These are phyloP conservation scores for Sugiyamaella sp. DNA, from an alignment of 1,139 yeast genomes.

Conservation along the genomic window DNA sequence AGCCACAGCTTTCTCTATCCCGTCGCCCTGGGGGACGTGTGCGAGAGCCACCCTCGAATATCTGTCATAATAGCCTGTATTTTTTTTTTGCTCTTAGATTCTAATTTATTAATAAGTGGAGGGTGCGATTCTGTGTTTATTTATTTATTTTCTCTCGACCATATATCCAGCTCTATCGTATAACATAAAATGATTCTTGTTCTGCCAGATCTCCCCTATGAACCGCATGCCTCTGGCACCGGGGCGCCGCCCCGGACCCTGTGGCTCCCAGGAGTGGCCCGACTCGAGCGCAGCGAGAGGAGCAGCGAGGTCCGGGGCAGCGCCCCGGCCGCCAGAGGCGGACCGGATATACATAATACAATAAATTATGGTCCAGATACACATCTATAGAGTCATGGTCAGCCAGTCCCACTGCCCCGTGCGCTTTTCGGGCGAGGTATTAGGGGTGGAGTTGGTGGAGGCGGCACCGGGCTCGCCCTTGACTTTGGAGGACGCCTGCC, in stretches of 20 bases:
- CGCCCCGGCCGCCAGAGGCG: constrained; percentile 8
- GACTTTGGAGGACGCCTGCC: neutral
- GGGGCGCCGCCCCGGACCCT: neutral
- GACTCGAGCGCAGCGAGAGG: neutral
- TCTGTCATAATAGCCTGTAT: neutral
- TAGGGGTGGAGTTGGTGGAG: neutral
- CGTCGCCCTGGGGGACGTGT: neutral
- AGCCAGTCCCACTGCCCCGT: constrained; percentile 43
- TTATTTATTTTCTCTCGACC: neutral
- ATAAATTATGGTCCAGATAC: neutral
- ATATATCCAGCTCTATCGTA: neutral
- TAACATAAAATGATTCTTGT: neutral
- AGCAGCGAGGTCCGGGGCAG: neutral
- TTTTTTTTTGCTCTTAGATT: neutral
- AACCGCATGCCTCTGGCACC: constrained; percentile 3
- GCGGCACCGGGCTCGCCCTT: neutral
- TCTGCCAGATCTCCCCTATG: neutral
- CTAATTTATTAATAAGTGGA: neutral
- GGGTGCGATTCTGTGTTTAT: neutral
- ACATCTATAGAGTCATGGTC: constrained; percentile 40
- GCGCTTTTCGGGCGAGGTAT: constrained; percentile 15
- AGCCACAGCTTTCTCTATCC: constrained; percentile 14
- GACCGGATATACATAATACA: constrained; percentile 5
- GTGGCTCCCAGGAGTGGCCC: no score
- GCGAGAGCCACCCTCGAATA: neutral